A percentile compares a stretch with the other conserved stretches of the same genome.
Evolutionary conservation across 1,284 basidiomycete genomes (phyloP).

Genomic region (Austroboletus novae-zelandiae): DNA sequence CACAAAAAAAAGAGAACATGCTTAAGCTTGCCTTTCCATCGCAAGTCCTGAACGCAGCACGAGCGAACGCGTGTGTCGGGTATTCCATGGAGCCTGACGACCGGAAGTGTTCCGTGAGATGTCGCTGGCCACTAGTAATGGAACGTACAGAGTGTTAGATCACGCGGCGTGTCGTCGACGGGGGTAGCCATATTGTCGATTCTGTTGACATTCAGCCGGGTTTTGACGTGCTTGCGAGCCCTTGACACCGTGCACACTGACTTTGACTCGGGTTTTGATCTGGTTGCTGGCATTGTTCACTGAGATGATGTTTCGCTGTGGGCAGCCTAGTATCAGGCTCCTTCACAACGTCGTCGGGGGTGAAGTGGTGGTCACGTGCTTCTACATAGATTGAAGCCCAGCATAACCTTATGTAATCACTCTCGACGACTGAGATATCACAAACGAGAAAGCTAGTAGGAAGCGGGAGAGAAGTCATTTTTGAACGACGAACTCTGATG

Average conservation of each 20-base stretch:
- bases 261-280: not conserved
- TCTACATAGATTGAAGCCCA: too few relatives aligned
- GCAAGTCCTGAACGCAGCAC: conserved; percentile 8
- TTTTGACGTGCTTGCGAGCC: not conserved
- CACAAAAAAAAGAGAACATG: not conserved
- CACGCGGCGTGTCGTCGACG: not conserved
- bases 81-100: conserved; percentile 2
- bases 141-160: not conserved
- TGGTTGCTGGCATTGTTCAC: conserved; percentile 2
- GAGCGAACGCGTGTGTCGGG: conserved; percentile 5
- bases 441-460: too few relatives aligned
- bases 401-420: too few relatives aligned
- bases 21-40: conserved; percentile 12
- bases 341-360: too few relatives aligned
- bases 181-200: not conserved
- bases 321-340: too few relatives aligned
- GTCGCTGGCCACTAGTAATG: not conserved
- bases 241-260: not conserved
- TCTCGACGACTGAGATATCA: too few relatives aligned
- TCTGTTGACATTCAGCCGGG: not conserved
- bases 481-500: too few relatives aligned
- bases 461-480: too few relatives aligned
- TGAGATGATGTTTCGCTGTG: too few relatives aligned
- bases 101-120: too few relatives aligned
- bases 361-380: too few relatives aligned